Evolutionary conservation across 352 stramenopile genomes (phyloP).

Genomic region (Pythium insidiosum): DNA sequence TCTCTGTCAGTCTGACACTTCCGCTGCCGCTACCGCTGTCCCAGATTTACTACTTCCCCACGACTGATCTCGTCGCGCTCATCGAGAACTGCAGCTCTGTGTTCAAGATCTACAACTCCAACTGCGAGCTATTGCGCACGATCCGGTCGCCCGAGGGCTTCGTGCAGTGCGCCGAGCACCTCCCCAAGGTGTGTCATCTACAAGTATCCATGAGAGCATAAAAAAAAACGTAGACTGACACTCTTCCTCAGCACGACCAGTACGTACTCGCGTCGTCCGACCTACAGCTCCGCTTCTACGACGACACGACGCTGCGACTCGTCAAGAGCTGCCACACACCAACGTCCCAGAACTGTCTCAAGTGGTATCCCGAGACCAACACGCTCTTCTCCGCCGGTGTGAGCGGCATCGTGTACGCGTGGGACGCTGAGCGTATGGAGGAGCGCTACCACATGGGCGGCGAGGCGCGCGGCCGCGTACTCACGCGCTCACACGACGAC

Average conservation of each 20-base stretch:
- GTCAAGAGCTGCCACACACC: slow-evolving; percentile 77
- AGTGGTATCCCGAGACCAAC: slow-evolving; percentile 62
- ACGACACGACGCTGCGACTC: slow-evolving; percentile 60
- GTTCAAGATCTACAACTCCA: slow-evolving; percentile 79
- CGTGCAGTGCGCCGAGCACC: slow-evolving; percentile 70
- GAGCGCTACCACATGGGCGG: slow-evolving; percentile 79
- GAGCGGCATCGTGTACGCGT: slow-evolving; percentile 79
- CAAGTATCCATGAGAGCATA: too few species aligned
- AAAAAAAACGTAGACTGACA: too few species aligned
- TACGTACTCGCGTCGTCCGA: slow-evolving; percentile 77
- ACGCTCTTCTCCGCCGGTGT: slow-evolving; percentile 77
- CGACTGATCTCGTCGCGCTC: slow-evolving; percentile 55
- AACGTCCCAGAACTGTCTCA: slow-evolving; percentile 73
- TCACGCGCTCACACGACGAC: slow-evolving; percentile 78
- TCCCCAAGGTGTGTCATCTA: slow-evolving; percentile 52
- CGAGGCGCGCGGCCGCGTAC: slow-evolving; percentile 35
- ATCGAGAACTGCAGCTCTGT: slow-evolving; percentile 67
- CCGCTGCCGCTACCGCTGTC: background rate
- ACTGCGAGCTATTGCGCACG: slow-evolving; percentile 54
- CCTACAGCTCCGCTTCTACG: slow-evolving; percentile 78
- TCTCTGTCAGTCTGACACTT: too few species aligned
- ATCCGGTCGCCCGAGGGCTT: slow-evolving; percentile 67
- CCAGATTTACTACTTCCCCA: slow-evolving; percentile 77
- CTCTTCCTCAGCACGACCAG: slow-evolving; percentile 48
- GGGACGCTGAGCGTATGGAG: slow-evolving; percentile 80